Percentiles rank a stretch among this genome's conserved stretches.
phyloP scores from a whole-genome alignment of 148 eudicot species.

The Chenopodium berlandieri region DNA sequence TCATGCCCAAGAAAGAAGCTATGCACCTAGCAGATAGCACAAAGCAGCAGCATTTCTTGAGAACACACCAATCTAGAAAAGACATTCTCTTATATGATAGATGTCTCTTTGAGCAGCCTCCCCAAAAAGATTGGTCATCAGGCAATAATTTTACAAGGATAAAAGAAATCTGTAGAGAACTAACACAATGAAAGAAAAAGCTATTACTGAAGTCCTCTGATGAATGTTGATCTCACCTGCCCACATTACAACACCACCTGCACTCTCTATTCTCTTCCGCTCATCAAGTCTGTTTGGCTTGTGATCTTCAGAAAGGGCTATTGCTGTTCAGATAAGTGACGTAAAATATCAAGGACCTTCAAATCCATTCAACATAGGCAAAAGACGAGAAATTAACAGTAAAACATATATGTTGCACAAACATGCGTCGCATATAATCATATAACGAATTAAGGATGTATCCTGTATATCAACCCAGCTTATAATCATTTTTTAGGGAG shows the following conservation, averaged over 20 bases:
- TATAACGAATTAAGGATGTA: background rate
- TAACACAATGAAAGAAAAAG: background rate
- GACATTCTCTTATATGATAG: background rate
- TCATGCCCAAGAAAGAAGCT: too few species aligned
- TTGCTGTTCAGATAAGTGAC: conserved; percentile 52
- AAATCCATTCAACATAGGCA: background rate
- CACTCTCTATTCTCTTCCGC: conserved; percentile 90
- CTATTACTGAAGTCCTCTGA: background rate
- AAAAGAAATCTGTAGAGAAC: background rate
- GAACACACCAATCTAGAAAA: background rate
- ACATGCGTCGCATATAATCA: background rate
- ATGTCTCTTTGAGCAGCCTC: background rate
- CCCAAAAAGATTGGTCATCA: background rate
- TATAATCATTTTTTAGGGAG: background rate
- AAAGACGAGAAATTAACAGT: background rate
- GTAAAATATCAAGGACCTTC: background rate
- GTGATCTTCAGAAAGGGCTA: conserved; percentile 96
- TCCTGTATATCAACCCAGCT: background rate
- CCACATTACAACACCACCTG: conserved; percentile 99
- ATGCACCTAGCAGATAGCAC: background rate
- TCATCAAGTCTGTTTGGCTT: conserved; percentile 96
- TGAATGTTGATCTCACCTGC: conserved; percentile 56
- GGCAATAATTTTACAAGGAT: background rate
- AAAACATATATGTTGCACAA: background rate
- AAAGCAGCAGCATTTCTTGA: background rate